Evolutionary conservation across 306 rosid species (phyloP).

Genomic region (Castanopsis chinensis): DNA sequence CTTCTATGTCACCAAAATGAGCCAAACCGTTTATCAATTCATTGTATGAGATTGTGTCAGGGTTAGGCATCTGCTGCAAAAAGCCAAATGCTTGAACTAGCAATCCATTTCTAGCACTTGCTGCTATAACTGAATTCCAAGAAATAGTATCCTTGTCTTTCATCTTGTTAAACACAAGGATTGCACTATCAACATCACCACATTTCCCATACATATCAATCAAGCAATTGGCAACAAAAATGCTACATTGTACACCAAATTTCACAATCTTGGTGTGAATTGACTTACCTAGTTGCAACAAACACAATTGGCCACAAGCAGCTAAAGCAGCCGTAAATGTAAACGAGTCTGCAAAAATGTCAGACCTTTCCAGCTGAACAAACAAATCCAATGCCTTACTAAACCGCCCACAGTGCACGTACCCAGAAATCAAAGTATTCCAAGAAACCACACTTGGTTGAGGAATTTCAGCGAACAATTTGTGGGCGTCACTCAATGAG

Average conservation of each 20-base stretch:
- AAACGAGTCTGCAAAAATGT: constrained; percentile 41
- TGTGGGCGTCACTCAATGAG: constrained; percentile 34
- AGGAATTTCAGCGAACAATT: constrained; percentile 56
- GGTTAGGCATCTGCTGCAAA: constrained; percentile 51
- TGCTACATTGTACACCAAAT: constrained; percentile 38
- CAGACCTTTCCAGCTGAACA: constrained; percentile 37
- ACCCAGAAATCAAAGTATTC: constrained; percentile 70
- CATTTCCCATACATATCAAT: constrained; percentile 83
- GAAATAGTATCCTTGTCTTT: constrained; percentile 49
- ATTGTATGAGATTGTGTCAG: constrained; percentile 59
- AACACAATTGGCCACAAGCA: constrained; percentile 50
- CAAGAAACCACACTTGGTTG: constrained; percentile 51
- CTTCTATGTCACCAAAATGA: constrained; percentile 51
- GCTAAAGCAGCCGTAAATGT: constrained; percentile 53
- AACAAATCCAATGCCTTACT: constrained; percentile 42
- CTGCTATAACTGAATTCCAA: constrained; percentile 73
- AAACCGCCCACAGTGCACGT: constrained; percentile 43
- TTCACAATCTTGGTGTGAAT: constrained; percentile 54
- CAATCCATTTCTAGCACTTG: constrained; percentile 48
- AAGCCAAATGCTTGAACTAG: constrained; percentile 43
- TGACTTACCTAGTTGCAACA: constrained; percentile 44
- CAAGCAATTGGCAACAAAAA: constrained; percentile 62
- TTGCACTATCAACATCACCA: constrained; percentile 39
- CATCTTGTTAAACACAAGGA: constrained; percentile 30
- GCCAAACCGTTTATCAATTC: constrained; percentile 65